Evolutionary conservation across 495 filamentous ascomycete genomes (phyloP).

Genomic region (Geoglossum glabrum): DNA sequence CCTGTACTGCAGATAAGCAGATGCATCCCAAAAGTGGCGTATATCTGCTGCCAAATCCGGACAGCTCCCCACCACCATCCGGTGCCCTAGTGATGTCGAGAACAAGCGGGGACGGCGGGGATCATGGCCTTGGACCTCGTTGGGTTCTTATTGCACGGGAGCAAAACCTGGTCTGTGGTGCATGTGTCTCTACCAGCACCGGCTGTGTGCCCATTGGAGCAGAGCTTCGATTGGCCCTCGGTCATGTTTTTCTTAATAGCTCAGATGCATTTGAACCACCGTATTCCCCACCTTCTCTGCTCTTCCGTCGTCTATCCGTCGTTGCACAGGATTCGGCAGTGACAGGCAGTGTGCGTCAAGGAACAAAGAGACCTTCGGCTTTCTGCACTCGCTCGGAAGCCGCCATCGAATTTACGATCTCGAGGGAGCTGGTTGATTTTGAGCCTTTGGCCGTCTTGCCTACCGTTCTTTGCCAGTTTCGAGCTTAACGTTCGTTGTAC

Average conservation of each 20-base stretch:
- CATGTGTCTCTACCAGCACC: too few relatives aligned
- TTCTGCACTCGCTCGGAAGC: background rate
- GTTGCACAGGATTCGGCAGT: background rate
- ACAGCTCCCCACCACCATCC: background rate
- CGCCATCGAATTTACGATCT: background rate
- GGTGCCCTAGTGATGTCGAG: too few relatives aligned
- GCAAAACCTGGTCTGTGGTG: too few relatives aligned
- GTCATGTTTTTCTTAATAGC: background rate
- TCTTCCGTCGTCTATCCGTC: background rate
- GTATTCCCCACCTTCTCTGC: background rate
- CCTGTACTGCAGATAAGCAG: background rate
- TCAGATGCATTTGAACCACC: background rate
- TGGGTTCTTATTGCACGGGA: too few relatives aligned
- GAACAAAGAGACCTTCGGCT: background rate
- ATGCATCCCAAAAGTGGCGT: background rate
- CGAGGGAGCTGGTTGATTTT: background rate
- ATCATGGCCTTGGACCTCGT: too few relatives aligned
- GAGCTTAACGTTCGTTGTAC: background rate
- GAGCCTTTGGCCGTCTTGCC: background rate
- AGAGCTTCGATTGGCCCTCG: background rate
- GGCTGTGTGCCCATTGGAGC: too few relatives aligned
- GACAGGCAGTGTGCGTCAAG: background rate
- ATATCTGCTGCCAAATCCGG: background rate
- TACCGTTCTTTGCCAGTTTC: too few relatives aligned
- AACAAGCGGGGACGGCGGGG: too few relatives aligned